Base-by-base conservation (phyloP, 2,329 filamentous ascomycete species). In the Decorospora gaudefroyi region DNA sequence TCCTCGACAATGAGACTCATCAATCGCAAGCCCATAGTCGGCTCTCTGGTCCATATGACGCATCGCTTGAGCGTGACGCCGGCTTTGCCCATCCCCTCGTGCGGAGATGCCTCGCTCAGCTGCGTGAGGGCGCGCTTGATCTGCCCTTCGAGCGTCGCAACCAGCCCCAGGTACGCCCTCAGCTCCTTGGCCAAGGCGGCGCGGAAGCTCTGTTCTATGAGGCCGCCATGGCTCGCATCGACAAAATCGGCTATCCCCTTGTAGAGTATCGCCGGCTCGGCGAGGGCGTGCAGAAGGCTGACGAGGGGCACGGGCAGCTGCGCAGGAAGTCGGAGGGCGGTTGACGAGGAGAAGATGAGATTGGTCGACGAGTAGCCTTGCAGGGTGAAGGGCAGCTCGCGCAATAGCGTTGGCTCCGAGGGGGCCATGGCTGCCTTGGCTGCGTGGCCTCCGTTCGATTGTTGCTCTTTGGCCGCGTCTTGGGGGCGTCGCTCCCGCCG, bases 1-100 rank as follows among this genome's bases (percentile, higher is more conserved):
- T 96, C 88, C 65, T 97, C 91, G 0, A 95, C 90, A 62, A 99
- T 96, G 45, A 96, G 72, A 60, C 89, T 95, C 87, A 99, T 91
- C 42, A 99, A 76, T 11, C 93, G 84, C 57, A 99, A 73, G 0
- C 91, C 93, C 86, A 97, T 95, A 1, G 93, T 99, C 5, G 93
- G 90, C 70, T 99, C 95, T 57, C 92, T 83, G 6, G 91, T 97
- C 95, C 95, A 99, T 16, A 99, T 87, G 2, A 99, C 87, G 61
- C 92, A 97, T 66, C 93, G 80, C 70, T 97, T 97, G 36, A 99
- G 75, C 0, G 93, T 99, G 10, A 99, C 92, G 1, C 91, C 90
- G 1, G 88, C 86, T 60, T 91, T 93, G 4, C 89, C 86, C 39
- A 95, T 83, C 1, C 86, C 86, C 30, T 82, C 80, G 32, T 85